Base-by-base conservation (phyloP, 1,139 yeast species). In the Nakaseomyces kungkrabaensis region DNA sequence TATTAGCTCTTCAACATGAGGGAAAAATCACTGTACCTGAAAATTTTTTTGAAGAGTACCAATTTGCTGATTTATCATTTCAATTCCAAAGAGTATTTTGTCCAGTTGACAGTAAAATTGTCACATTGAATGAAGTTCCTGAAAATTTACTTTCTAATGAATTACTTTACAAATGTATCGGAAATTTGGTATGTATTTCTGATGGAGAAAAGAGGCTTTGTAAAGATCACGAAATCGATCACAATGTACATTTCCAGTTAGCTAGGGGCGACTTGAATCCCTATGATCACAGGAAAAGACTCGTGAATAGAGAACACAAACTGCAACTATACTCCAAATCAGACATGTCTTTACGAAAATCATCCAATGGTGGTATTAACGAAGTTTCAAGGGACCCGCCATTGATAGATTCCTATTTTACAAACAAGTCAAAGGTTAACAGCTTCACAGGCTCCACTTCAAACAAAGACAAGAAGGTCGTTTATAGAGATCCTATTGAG, bases 1-100 rank as follows among this genome's bases (percentile, higher is more conserved):
- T 88, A 9, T 66, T 74, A 56, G 79, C 78, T 10, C 71, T 89
- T 50, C 72, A 77, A 49, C 71, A 80, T 36, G 89, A 83, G 26
- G 88, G 87, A 0, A 82, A 81, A 59, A 58, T 66, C 17, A 66
- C 65, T 3, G 69, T 85, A 0, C 89, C 95, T 0, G 67, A 60
- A 0, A 75, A 70, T 2, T 88, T 88, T 60, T 73, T 73, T 45
- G 72, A 74, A 2, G 89, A 85, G 55, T 81, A 80, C 48, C 62
- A 70, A 31, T 72, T 74, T 47, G 98, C 98, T 0, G 77, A 79
- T 56, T 71, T 82, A 48, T 94, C 97, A 10, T 94, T 94, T 65
- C 84, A 78, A 61, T 86, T 73, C 66, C 97, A 89, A 65, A 76
- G 95, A 54, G 97, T 94, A 0, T 92, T 79, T 65, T 79, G 90